phyloP scores from a whole-genome alignment of 2,329 filamentous ascomycete genomes.

The Diaporthe sp. region DNA sequence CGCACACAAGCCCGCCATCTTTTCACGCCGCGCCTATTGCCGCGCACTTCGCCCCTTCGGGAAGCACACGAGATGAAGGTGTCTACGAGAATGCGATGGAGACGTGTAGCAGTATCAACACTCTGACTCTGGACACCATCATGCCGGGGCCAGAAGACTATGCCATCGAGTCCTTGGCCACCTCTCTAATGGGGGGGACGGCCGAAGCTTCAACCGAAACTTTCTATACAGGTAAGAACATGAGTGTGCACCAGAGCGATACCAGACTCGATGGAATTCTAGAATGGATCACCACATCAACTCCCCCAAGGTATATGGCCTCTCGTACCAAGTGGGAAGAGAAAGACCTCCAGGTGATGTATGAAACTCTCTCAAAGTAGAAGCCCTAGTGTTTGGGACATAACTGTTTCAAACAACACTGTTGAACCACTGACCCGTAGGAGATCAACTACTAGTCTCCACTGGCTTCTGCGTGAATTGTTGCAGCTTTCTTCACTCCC shows the following conservation, averaged over 20 bases:
- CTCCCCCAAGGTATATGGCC: background rate
- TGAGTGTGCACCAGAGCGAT: background rate
- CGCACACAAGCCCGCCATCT: background rate
- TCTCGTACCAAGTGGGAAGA: conserved; percentile 3
- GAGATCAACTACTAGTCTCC: background rate
- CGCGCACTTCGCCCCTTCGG: background rate
- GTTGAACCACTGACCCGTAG: background rate
- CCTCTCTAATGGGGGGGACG: background rate
- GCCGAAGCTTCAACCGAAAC: background rate
- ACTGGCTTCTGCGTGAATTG: background rate
- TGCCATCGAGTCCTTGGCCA: background rate
- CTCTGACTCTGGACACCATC: background rate
- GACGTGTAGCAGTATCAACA: conserved; percentile 2
- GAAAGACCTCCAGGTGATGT: background rate
- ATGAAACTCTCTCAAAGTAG: background rate
- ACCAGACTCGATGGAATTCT: background rate
- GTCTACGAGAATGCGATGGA: background rate
- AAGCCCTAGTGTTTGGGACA: background rate
- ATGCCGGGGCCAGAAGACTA: background rate
- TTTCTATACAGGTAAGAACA: background rate
- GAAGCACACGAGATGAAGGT: background rate
- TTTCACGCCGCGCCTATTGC: background rate
- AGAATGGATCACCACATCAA: background rate
- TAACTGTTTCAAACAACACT: background rate
- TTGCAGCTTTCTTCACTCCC: background rate